Evolutionary conservation across 2,329 filamentous ascomycete species (phyloP), one percentile per base, ranked within the genome.

Genomic region (Sporothrix curviconia): DNA sequence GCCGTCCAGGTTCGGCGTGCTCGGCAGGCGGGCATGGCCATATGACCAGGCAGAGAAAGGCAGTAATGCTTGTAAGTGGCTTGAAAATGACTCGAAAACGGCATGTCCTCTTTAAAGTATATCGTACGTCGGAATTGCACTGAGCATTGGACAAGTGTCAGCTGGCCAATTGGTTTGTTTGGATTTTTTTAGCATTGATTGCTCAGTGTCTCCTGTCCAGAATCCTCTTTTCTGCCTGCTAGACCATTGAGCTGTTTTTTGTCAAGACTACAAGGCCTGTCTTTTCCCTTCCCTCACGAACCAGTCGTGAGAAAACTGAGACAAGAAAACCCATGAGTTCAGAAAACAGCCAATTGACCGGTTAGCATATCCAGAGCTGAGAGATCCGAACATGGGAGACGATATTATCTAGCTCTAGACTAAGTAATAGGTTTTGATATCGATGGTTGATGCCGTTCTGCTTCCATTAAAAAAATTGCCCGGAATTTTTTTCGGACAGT

Each of bases 141-240:
- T n/a, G n/a, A n/a, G n/a, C n/a, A n/a, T n/a, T n/a, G n/a, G n/a
- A n/a, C n/a, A n/a, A n/a, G n/a, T n/a, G n/a, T n/a, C n/a, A n/a
- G n/a, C n/a, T n/a, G n/a, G n/a, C n/a, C n/a, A n/a, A n/a, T n/a
- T n/a, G n/a, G n/a, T n/a, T n/a, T n/a, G n/a, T n/a, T n/a, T n/a
- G n/a, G n/a, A 47, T 28, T 32, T 52, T 52, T 53, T 40, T 43
- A 14, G 50, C 25, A 42, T 42, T 53, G 37, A 32, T 42, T 53
- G 37, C 50, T 42, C 49, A 30, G 22, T 42, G 50, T 43, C 36
- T 25, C 8, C 49, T 19, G 36, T 39, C 34, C 34, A 39, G 49
- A 8, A 37, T 32, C 49, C 25, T 52, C 22, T 30, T 5, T 40
- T 40, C 49, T 52, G 49, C n/a, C 28, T 47, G 12, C 42, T 19